phyloP scores from a whole-genome alignment of 805 yeast species.

The Dipodascus geniculatus region DNA sequence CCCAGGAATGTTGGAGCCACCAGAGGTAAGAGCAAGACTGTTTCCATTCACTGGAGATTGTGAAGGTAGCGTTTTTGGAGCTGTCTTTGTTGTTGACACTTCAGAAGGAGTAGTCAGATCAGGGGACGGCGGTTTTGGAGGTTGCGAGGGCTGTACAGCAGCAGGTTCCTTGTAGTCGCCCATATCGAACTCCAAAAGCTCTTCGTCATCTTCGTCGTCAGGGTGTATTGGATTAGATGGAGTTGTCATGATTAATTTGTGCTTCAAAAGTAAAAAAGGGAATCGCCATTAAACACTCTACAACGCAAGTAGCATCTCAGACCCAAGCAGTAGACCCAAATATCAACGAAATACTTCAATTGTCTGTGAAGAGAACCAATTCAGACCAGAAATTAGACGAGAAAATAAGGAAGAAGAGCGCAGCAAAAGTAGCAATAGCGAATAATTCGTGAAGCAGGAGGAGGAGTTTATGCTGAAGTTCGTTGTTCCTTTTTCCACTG shows the following conservation, averaged over 20 bases:
- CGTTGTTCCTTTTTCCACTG: neutral
- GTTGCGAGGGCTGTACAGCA: too few species aligned
- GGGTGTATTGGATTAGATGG: neutral
- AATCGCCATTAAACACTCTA: neutral
- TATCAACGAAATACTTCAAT: too few species aligned
- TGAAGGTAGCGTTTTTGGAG: too few species aligned
- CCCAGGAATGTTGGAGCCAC: neutral
- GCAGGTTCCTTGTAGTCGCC: neutral
- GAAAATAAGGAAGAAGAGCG: too few species aligned
- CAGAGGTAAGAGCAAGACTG: neutral
- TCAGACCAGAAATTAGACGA: too few species aligned
- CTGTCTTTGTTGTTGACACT: neutral
- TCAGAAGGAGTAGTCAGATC: too few species aligned
- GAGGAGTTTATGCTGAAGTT: neutral
- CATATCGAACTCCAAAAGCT: neutral
- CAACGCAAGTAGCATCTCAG: neutral
- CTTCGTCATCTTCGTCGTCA: neutral
- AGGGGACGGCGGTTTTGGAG: too few species aligned
- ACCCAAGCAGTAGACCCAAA: too few species aligned
- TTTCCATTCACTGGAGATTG: neutral
- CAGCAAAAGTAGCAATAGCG: neutral
- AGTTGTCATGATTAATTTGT: neutral
- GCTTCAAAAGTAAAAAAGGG: neutral
- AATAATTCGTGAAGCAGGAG: neutral
- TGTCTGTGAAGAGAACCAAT: too few species aligned